Conservation (phyloP, 176 grass and related monocot species). For the Hyparrhenia diplandra region DNA sequence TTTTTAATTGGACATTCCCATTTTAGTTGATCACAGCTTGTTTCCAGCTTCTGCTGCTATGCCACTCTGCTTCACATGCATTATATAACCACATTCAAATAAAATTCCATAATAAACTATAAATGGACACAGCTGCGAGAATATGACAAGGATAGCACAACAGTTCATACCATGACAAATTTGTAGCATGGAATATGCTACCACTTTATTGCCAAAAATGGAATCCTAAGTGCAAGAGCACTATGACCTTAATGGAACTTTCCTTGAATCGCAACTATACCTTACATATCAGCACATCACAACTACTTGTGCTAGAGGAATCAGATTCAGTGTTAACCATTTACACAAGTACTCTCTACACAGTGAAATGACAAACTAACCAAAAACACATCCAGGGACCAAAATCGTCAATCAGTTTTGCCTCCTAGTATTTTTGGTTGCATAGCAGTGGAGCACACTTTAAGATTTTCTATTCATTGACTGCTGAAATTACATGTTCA, state of each 20-base stretch:
- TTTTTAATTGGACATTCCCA: neutral
- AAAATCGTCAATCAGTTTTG: neutral
- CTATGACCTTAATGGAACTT: neutral
- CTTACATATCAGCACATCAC: neutral
- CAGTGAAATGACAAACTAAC: neutral
- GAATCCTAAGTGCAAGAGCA: neutral
- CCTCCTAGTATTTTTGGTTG: neutral
- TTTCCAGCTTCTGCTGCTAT: slow-evolving; percentile 8
- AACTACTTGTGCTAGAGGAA: neutral
- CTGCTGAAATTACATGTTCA: neutral
- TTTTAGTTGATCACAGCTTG: neutral
- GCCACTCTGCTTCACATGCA: neutral
- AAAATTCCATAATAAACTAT: neutral
- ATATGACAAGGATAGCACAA: neutral
- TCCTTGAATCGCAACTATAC: neutral
- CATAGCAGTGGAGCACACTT: neutral
- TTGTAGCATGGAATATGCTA: neutral
- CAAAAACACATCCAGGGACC: neutral
- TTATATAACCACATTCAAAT: neutral
- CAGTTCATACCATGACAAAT: neutral
- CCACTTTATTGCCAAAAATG: neutral
- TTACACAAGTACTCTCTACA: neutral
- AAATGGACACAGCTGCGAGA: neutral
- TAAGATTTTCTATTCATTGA: neutral
- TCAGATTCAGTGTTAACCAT: neutral